These are phyloP conservation scores for Boletus subcaerulescens DNA, from an alignment of 768 basidiomycete genomes.

Conservation along the genomic window DNA sequence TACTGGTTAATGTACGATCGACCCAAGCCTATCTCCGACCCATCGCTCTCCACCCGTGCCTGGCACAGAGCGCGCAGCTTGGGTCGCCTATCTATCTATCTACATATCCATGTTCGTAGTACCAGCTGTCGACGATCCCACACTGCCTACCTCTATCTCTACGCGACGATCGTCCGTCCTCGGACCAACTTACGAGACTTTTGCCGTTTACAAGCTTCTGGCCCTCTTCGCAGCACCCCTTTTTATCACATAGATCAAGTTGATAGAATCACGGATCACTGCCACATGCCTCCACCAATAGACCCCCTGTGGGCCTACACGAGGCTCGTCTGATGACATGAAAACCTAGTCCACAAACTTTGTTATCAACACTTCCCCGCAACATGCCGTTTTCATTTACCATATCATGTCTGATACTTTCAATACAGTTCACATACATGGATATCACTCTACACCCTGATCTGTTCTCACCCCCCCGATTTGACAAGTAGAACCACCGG, in stretches of 20 bases:
- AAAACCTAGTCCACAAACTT: slow-evolving; percentile 19
- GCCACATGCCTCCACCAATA: slow-evolving; percentile 9
- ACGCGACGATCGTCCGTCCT: slow-evolving; percentile 7
- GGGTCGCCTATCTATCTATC: too few relatives aligned
- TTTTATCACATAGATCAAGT: slow-evolving; percentile 14
- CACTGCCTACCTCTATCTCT: slow-evolving; percentile 2
- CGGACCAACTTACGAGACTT: slow-evolving; percentile 11
- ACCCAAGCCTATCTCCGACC: not conserved
- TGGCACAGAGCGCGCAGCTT: slow-evolving; percentile 1
- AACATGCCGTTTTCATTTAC: slow-evolving; percentile 28
- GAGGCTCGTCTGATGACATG: slow-evolving; percentile 14
- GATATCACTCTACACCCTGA: slow-evolving; percentile 12
- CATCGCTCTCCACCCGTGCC: slow-evolving; percentile 6
- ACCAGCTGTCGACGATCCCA: slow-evolving; percentile 9
- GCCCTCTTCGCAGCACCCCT: not conserved
- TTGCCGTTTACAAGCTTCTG: not conserved
- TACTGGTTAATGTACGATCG: not conserved
- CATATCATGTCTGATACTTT: slow-evolving; percentile 3
- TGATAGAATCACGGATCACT: slow-evolving; percentile 17
- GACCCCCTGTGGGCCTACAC: slow-evolving; percentile 15
- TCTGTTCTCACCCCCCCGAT: slow-evolving; percentile 1
- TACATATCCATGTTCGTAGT: too few relatives aligned
- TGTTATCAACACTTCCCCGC: slow-evolving; percentile 24
- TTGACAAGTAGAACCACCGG: slow-evolving; percentile 6
- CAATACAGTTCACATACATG: slow-evolving; percentile 13